Conservation (phyloP, 371 early-diverging fungal species). For the Sporodiniella umbellata region DNA sequence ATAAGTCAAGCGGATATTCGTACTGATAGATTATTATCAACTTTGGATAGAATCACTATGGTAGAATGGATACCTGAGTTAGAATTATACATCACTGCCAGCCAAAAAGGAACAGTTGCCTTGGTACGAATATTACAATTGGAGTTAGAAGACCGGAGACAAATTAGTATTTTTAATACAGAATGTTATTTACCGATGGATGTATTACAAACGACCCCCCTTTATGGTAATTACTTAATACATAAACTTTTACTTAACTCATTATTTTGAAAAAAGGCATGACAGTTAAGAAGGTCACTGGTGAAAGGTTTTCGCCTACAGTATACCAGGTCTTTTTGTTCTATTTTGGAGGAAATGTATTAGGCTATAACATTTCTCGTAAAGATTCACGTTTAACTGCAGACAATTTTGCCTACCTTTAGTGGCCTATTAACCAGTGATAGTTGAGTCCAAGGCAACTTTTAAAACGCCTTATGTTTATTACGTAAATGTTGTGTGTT, state of each 20-base stretch:
- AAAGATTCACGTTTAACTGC: conserved; percentile 5
- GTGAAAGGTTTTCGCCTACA: conserved; percentile 16
- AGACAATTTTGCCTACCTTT: not conserved
- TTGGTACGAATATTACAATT: conserved; percentile 35
- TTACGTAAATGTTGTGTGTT: no score
- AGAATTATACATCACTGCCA: conserved; percentile 34
- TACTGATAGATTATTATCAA: conserved; percentile 22
- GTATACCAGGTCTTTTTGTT: conserved; percentile 32
- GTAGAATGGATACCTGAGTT: conserved; percentile 46
- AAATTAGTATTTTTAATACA: conserved; percentile 35
- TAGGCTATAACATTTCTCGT: conserved; percentile 34
- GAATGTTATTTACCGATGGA: conserved; percentile 34
- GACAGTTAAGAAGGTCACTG: conserved; percentile 24
- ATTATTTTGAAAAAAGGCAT: conserved; percentile 19
- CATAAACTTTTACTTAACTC: no score
- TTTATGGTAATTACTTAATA: conserved; percentile 52
- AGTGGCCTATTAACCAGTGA: no score
- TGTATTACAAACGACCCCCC: conserved; percentile 27
- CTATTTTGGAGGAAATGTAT: conserved; percentile 32
- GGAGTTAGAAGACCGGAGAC: conserved; percentile 25
- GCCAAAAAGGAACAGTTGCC: conserved; percentile 47
- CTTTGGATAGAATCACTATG: conserved; percentile 39
- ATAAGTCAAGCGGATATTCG: conserved; percentile 39
- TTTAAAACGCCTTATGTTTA: no score
- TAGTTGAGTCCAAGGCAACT: no score